Conservation (phyloP, 1,284 basidiomycete genomes). For the Sanghuangporus sanghuang region DNA sequence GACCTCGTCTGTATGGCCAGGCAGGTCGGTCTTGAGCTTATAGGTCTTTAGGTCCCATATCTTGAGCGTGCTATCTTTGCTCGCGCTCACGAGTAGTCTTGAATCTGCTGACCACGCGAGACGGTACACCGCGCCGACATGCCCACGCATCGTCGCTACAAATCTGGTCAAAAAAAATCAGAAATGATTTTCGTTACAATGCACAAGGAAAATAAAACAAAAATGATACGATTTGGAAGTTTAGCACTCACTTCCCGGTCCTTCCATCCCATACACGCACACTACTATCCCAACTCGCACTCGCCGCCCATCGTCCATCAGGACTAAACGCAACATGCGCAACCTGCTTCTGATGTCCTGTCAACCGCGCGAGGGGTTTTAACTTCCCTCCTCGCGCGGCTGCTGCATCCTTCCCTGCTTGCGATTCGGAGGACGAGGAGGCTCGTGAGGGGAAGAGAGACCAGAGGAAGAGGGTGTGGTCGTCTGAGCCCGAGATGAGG, state of each 20-base stretch:
- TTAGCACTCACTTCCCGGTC: slow-evolving; percentile 69
- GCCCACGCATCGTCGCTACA: slow-evolving; percentile 86
- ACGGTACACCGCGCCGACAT: slow-evolving; percentile 92
- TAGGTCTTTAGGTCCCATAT: slow-evolving; percentile 95
- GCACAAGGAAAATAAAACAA: background rate
- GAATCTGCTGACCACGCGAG: slow-evolving; percentile 95
- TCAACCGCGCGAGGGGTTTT: slow-evolving; percentile 85
- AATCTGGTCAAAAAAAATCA: slow-evolving; percentile 39
- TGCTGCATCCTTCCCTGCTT: slow-evolving; percentile 27
- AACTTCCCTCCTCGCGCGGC: slow-evolving; percentile 47
- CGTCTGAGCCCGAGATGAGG: slow-evolving; percentile 90
- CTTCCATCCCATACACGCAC: slow-evolving; percentile 93
- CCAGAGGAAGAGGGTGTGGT: slow-evolving; percentile 95
- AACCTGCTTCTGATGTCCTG: slow-evolving; percentile 94
- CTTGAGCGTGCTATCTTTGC: slow-evolving; percentile 95
- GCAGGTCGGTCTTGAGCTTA: slow-evolving; percentile 90
- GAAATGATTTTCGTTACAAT: background rate
- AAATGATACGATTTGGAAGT: background rate
- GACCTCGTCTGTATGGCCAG: slow-evolving; percentile 96
- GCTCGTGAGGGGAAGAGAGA: slow-evolving; percentile 55
- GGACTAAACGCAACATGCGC: slow-evolving; percentile 96
- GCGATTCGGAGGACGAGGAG: slow-evolving; percentile 20
- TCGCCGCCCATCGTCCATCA: slow-evolving; percentile 88
- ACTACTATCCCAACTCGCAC: slow-evolving; percentile 88
- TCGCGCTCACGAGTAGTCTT: slow-evolving; percentile 86